Evolutionary conservation across 225 moss, liverwort and hornwort genomes (phyloP).

Genomic region (Polytrichum formosum): DNA sequence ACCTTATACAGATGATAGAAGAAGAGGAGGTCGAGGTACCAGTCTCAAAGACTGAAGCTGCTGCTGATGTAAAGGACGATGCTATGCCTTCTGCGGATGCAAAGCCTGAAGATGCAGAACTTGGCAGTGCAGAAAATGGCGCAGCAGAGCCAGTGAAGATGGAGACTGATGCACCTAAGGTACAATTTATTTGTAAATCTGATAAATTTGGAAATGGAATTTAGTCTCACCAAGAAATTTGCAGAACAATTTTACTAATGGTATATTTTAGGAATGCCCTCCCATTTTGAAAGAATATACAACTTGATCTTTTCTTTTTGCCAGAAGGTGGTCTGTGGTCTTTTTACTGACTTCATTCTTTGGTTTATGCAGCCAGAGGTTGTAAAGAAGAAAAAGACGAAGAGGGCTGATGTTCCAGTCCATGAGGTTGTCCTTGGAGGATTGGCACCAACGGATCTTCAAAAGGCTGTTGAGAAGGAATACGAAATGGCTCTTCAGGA

Average conservation of each 20-base stretch:
- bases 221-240: no score
- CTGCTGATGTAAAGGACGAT: conserved; percentile 36
- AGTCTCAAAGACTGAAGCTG: conserved; percentile 57
- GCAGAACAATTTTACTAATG: no score
- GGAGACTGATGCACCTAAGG: conserved; percentile 79
- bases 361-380: conserved; percentile 41
- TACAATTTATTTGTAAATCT: neutral
- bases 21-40: conserved; percentile 90
- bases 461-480: conserved; percentile 90
- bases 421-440: conserved; percentile 80
- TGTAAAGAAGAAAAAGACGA: conserved; percentile 89
- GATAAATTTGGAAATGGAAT: no score
- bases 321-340: no score
- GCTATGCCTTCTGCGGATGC: neutral
- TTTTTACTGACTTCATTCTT: neutral
- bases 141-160: conserved; percentile 47
- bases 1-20: conserved; percentile 64
- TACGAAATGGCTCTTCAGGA: conserved; percentile 98
- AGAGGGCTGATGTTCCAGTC: conserved; percentile 84
- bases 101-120: conserved; percentile 54
- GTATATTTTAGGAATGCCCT: no score
- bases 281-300: no score
- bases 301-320: no score
- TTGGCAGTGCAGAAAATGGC: conserved; percentile 58
- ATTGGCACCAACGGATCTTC: conserved; percentile 48